Evolutionary conservation across 805 yeast species (phyloP).

Genomic region (Lachancea sp.): DNA sequence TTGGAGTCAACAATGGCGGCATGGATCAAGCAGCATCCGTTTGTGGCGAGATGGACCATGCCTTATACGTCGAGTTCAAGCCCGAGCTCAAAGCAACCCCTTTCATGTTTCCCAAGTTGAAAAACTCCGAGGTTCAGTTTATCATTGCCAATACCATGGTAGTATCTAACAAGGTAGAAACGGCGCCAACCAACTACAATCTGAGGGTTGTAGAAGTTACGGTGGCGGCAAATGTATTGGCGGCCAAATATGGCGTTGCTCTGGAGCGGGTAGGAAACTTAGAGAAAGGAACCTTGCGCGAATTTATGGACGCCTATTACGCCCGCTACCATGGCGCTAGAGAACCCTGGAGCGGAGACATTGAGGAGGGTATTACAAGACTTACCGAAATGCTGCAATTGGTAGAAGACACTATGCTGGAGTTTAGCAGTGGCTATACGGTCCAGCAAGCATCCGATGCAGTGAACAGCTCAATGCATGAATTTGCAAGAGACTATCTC

Average conservation of each 20-base stretch:
- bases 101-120: slow-evolving; percentile 44
- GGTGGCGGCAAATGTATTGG: slow-evolving; percentile 56
- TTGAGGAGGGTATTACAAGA: slow-evolving; percentile 37
- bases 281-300: slow-evolving; percentile 54
- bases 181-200: slow-evolving; percentile 65
- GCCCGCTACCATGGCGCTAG: slow-evolving; percentile 20
- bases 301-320: slow-evolving; percentile 51
- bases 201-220: slow-evolving; percentile 68
- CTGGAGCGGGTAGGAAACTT: slow-evolving; percentile 46
- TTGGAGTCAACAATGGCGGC: slow-evolving; percentile 75
- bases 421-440: slow-evolving; percentile 43
- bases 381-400: slow-evolving; percentile 38
- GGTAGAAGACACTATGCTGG: slow-evolving; percentile 39
- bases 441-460: slow-evolving; percentile 41
- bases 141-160: slow-evolving; percentile 59
- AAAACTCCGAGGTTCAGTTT: slow-evolving; percentile 42
- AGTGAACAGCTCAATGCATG: slow-evolving; percentile 38
- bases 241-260: slow-evolving; percentile 39
- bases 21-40: slow-evolving; percentile 73
- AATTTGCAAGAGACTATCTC: slow-evolving; percentile 42
- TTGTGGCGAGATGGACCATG: slow-evolving; percentile 53
- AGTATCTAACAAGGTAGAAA: slow-evolving; percentile 58
- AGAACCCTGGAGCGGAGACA: slow-evolving; percentile 43
- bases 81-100: slow-evolving; percentile 53
- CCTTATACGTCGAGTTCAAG: slow-evolving; percentile 52